Conservation (phyloP, 345 rosid genomes). For the Salix exigua region DNA sequence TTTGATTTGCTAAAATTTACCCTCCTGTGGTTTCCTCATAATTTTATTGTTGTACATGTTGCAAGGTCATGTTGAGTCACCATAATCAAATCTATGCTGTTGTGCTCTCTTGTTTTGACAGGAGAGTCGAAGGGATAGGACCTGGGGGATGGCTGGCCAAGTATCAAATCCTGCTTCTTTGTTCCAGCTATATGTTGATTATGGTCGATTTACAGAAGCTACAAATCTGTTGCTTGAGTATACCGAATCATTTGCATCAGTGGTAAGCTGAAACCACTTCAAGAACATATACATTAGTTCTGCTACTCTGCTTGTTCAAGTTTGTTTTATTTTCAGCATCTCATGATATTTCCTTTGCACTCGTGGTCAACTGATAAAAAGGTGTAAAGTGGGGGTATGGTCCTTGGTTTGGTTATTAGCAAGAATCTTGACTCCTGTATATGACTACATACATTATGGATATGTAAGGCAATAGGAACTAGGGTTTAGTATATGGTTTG, state of each 20-base stretch:
- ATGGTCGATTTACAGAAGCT: slow-evolving; percentile 77
- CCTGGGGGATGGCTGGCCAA: slow-evolving; percentile 73
- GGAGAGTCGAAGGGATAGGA: slow-evolving; percentile 59
- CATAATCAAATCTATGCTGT: neutral
- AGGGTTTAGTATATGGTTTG: too few relatives aligned
- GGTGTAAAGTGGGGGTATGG: neutral
- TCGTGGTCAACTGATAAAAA: neutral
- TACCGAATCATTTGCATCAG: slow-evolving; percentile 63
- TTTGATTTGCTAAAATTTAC: neutral
- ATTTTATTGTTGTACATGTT: too few relatives aligned
- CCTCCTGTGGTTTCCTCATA: neutral
- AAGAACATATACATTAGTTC: neutral
- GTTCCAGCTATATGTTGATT: slow-evolving; percentile 69
- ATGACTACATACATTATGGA: neutral
- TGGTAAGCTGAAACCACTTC: slow-evolving; percentile 44
- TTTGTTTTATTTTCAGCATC: neutral
- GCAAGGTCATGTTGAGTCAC: neutral
- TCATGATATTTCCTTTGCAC: neutral
- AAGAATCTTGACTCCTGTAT: neutral
- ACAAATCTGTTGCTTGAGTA: slow-evolving; percentile 72
- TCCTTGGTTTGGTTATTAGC: neutral
- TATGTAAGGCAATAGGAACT: too few relatives aligned
- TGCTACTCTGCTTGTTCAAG: too few relatives aligned
- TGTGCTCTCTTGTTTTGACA: slow-evolving; percentile 21
- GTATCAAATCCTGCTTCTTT: slow-evolving; percentile 78